Evolutionary conservation across 768 basidiomycete genomes (phyloP), one percentile per base, ranked within the genome.

Genomic region (Tephrocybe rancida): DNA sequence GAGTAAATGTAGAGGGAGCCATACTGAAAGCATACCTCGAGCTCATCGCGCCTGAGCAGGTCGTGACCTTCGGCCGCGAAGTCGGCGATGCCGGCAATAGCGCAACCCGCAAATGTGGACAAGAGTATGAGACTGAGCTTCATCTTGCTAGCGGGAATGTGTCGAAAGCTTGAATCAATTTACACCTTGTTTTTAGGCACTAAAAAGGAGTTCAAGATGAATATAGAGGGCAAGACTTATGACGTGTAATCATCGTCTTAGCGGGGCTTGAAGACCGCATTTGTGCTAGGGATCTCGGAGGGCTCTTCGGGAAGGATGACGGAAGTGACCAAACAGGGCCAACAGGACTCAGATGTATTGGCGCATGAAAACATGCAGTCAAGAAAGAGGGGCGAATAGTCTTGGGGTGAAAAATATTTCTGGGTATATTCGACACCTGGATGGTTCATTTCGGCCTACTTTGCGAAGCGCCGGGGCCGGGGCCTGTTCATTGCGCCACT

Each of bases 151-250:
- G 27, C n/a, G 22, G 22, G 24, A 26, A 9, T 3, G 21, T 26
- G n/a, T 18, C 13, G n/a, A 18, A 19, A 45, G n/a, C 5, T 11
- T 19, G 4, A 1, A 21, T 7, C 11, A 25, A 5, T 43, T 22
- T 4, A 11, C 27, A 30, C 37, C 45, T 34, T 27, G 49, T 29
- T 57, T 57, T 57, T 57, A 50, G 27, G 30, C 25, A 46, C 25
- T 4, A n/a, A 50, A 57, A 50, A 50, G 56, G 56, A 46, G 56
- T 22, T 16, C 30, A 32, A 5, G 25, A 38, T 52, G 29, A 3
- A 52, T 52, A 43, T 44, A 39, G 44, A 32, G 44, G 29, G 39
- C 47, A 49, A 54, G 47, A 48, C 53, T 34, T 43, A 54, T 54
- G 53, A 54, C 53, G 53, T 41, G 39, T 48, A n/a, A 18, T 25